These are phyloP conservation scores for Cladosporium phlei DNA, from an alignment of 2,329 filamentous ascomycete genomes.

Conservation along the genomic window DNA sequence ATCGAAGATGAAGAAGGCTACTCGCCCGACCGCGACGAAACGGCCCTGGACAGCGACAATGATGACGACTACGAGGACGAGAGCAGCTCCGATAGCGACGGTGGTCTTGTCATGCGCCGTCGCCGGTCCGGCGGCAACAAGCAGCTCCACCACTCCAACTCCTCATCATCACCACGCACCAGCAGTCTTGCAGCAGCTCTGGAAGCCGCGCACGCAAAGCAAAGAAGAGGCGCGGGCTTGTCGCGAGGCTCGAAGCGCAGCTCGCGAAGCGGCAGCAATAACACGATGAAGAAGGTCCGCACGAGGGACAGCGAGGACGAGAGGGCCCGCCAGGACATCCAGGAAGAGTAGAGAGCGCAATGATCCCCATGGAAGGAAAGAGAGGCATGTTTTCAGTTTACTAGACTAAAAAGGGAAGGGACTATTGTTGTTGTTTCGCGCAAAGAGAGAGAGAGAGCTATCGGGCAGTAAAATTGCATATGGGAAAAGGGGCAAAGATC, in stretches of 20 bases:
- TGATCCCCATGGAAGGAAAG: not conserved
- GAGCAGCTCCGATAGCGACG: slow-evolving; percentile 35
- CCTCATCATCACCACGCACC: slow-evolving; percentile 3
- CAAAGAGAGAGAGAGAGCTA: too few relatives aligned
- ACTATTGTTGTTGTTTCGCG: too few relatives aligned
- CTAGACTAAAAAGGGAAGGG: too few relatives aligned
- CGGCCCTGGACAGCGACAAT: slow-evolving; percentile 38
- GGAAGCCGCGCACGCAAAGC: slow-evolving; percentile 17
- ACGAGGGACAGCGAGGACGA: slow-evolving; percentile 27
- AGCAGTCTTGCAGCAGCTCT: slow-evolving; percentile 12
- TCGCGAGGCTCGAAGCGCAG: slow-evolving; percentile 36
- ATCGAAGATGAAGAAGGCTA: slow-evolving; percentile 31
- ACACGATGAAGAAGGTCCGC: slow-evolving; percentile 47
- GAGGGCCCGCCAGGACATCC: slow-evolving; percentile 19
- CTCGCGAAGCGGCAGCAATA: slow-evolving; percentile 45
- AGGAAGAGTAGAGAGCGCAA: slow-evolving; percentile 17
- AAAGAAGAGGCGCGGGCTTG: slow-evolving; percentile 28
- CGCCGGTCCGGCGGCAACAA: slow-evolving; percentile 23
- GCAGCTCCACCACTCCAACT: slow-evolving; percentile 1
- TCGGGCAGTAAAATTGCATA: too few relatives aligned
- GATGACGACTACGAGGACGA: slow-evolving; percentile 36
- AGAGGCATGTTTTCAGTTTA: too few relatives aligned
- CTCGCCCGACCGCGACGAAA: slow-evolving; percentile 33
- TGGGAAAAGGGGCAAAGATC: too few relatives aligned
- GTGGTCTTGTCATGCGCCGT: slow-evolving; percentile 36